Percentiles rank a stretch among this genome's conserved stretches.
These are phyloP conservation scores for Raphanus hybrid DNA, from an alignment of 441 rosid species.

Conservation along the genomic window DNA sequence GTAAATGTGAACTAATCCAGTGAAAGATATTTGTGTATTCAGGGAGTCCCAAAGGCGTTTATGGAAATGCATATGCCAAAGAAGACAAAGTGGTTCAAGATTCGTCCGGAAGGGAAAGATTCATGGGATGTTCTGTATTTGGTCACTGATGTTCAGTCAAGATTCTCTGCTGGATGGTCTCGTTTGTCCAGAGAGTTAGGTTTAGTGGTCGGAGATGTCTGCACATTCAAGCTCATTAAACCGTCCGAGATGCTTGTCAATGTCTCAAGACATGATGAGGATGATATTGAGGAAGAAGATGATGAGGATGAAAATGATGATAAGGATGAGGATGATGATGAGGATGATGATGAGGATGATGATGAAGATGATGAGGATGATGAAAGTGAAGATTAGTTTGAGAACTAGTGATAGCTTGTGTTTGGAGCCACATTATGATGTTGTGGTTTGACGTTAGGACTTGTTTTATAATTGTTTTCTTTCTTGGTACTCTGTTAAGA, in stretches of 20 bases:
- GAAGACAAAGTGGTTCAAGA: slow-evolving; percentile 27
- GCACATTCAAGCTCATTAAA: slow-evolving; percentile 31
- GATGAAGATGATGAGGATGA: background rate
- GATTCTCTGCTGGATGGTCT: slow-evolving; percentile 41
- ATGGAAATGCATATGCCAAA: slow-evolving; percentile 30
- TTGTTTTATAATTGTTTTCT: background rate
- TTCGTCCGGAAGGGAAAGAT: slow-evolving; percentile 7
- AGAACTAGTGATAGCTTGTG: slow-evolving; percentile 13
- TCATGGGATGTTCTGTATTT: slow-evolving; percentile 31
- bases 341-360: background rate
- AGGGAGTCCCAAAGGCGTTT: slow-evolving; percentile 39
- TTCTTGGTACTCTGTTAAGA: background rate
- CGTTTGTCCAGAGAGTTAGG: slow-evolving; percentile 30
- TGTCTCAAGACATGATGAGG: slow-evolving; percentile 17
- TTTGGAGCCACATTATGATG: background rate
- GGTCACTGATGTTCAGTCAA: slow-evolving; percentile 29
- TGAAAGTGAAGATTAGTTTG: slow-evolving; percentile 1
- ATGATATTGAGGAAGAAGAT: background rate
- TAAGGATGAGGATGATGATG: background rate
- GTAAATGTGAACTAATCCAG: background rate
- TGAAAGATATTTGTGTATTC: background rate
- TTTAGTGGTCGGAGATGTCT: slow-evolving; percentile 29
- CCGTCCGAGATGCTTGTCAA: slow-evolving; percentile 30
- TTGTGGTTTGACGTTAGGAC: slow-evolving; percentile 10
- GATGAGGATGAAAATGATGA: background rate